Evolutionary conservation across 163 green algal species (phyloP).

Genomic region (Coccomyxa subellipsoidea): DNA sequence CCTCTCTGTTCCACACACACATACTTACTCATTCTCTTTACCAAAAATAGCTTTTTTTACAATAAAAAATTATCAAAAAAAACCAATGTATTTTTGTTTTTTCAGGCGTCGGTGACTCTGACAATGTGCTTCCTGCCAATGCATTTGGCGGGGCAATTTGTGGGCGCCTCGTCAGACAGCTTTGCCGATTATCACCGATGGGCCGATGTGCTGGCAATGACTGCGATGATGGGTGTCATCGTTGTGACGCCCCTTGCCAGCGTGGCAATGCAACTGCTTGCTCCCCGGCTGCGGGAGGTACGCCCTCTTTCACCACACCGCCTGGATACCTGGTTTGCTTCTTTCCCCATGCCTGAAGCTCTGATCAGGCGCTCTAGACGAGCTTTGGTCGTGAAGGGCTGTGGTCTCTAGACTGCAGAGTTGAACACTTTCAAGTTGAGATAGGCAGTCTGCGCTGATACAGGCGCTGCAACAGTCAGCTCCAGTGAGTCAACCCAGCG

Average conservation of each 20-base stretch:
- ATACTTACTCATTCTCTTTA: no score
- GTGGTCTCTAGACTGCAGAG: no score
- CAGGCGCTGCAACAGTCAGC: not conserved
- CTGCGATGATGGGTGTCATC: not conserved
- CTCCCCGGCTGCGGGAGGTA: not conserved
- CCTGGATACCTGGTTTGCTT: no score
- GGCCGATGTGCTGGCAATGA: not conserved
- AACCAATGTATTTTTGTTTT: not conserved
- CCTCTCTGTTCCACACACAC: no score
- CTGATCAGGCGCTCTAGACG: no score
- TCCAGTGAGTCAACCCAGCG: not conserved
- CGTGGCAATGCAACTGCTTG: not conserved
- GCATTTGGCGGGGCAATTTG: not conserved
- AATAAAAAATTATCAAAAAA: no score
- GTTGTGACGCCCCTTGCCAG: not conserved
- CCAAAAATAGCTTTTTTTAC: no score
- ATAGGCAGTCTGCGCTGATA: no score
- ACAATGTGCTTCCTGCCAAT: not conserved
- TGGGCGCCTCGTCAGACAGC: not conserved
- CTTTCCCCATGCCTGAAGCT: no score
- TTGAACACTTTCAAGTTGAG: no score
- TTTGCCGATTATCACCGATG: not conserved
- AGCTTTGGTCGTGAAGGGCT: no score
- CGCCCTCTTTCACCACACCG: no score
- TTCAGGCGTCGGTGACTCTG: not conserved